Base-by-base conservation (phyloP, 768 basidiomycete genomes). In the Boletus subparvulus region DNA sequence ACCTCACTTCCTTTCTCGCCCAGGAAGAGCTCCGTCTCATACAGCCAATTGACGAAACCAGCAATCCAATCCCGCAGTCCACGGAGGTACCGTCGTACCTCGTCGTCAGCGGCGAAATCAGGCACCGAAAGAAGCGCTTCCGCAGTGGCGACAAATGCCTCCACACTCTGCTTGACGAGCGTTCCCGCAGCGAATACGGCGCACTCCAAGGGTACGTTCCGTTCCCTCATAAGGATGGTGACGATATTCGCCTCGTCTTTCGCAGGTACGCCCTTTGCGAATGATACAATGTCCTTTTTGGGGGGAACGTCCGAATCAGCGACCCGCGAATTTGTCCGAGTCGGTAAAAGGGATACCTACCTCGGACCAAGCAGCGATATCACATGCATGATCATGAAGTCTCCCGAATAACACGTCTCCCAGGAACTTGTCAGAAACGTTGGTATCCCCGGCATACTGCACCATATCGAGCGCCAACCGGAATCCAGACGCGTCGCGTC, bases 41-140 rank as follows among this genome's bases (percentile, higher is more conserved):
- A 88, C 36, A 77, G 56, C 85, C 85, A 87, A 61, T 86, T 80
- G n/a, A 83, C 61, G n/a, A 73, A 75, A 9, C 86, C 86, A 3
- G 78, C 74, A 39, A 87, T 75, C 58, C 77, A 82, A 56, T 85
- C 81, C 36, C 79, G 78, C 30, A 87, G 65, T 8, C 79, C 80
- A n/a, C 71, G 77, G 30, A 82, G 68, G 60, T 82, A 84, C 5
- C 61, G 68, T 21, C 61, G 63, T 28, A 69, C 65, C 49, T 76
- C 73, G 47, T 44, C 59, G 51, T 69, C 55, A 39, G 49, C 46
- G 35, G 58, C 51, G 24, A 59, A 47, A 1, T 57, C 61, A 12
- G 61, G 48, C 4, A 60, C 50, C 11, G 60, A 59, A 7, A 61
- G 53, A 14, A 74, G 42, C 3, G 55, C 54, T 35, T 61, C 66